These are phyloP conservation scores for Colletotrichum graminicola DNA, from an alignment of 2,329 filamentous ascomycete species.

Conservation along the genomic window DNA sequence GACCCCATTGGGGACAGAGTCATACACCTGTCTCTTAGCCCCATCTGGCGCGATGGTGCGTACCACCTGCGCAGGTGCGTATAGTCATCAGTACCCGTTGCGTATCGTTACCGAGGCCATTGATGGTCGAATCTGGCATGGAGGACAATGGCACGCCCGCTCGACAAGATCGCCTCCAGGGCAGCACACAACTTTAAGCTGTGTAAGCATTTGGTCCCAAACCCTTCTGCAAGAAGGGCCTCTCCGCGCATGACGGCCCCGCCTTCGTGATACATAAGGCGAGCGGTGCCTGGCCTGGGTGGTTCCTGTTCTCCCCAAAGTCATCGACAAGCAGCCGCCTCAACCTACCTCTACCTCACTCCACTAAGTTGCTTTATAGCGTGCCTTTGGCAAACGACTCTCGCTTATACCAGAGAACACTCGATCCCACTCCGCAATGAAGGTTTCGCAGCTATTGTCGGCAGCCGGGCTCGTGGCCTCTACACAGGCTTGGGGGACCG, in stretches of 20 bases:
- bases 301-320: neutral
- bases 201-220: slow-evolving; percentile 25
- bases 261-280: slow-evolving; percentile 30
- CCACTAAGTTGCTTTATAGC: slow-evolving; percentile 42
- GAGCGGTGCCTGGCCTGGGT: slow-evolving; percentile 17
- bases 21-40: slow-evolving; percentile 24
- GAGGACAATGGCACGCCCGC: slow-evolving; percentile 17
- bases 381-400: slow-evolving; percentile 42
- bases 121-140: slow-evolving; percentile 7
- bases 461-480: slow-evolving; percentile 49
- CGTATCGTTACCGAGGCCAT: slow-evolving; percentile 19
- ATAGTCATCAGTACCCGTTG: slow-evolving; percentile 32
- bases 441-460: slow-evolving; percentile 50
- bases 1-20: slow-evolving; percentile 18
- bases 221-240: slow-evolving; percentile 21
- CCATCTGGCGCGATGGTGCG: slow-evolving; percentile 27
- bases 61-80: slow-evolving; percentile 26
- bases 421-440: slow-evolving; percentile 51
- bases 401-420: slow-evolving; percentile 43
- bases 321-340: neutral
- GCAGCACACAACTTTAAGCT: slow-evolving; percentile 7
- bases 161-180: neutral
- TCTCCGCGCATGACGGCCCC: slow-evolving; percentile 4
- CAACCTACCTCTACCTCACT: slow-evolving; percentile 18
- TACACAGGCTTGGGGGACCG: slow-evolving; percentile 46